A percentile compares a stretch with the other conserved stretches of the same genome.
Conservation (phyloP, 2,329 filamentous ascomycete genomes). For the Monosporascus cannonballus region DNA sequence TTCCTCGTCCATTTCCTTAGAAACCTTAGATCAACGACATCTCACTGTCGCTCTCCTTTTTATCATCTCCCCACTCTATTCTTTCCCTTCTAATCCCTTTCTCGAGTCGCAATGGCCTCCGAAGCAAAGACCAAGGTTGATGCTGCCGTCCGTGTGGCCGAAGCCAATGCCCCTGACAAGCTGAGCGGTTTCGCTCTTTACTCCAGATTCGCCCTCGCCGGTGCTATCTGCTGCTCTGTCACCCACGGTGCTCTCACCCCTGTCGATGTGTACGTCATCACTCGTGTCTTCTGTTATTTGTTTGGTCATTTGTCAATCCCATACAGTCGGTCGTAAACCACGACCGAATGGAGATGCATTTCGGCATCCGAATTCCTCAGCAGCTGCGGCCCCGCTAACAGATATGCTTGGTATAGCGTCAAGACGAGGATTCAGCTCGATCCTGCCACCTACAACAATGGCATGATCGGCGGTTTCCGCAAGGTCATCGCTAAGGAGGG, state of each 20-base stretch:
- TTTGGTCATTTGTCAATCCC: background rate
- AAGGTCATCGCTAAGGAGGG: constrained; percentile 67
- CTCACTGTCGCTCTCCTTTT: background rate
- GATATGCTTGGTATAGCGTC: constrained; percentile 44
- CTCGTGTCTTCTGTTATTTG: background rate
- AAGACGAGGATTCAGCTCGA: constrained; percentile 78
- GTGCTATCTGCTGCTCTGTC: constrained; percentile 91
- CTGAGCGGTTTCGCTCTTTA: constrained; percentile 51
- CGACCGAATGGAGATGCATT: no score
- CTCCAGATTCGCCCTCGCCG: constrained; percentile 88
- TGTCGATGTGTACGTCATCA: constrained; percentile 84
- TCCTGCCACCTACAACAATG: constrained; percentile 67
- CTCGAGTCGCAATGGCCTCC: background rate
- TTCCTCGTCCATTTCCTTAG: background rate
- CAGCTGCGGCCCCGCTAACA: no score
- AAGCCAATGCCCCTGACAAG: background rate
- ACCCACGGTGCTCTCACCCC: constrained; percentile 92
- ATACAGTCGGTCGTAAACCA: background rate
- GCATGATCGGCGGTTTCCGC: constrained; percentile 66
- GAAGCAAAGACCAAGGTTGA: background rate
- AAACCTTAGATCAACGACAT: background rate
- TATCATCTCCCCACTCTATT: background rate
- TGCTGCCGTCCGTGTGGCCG: background rate
- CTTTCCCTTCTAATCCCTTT: background rate
- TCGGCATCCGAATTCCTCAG: no score